A percentile compares a stretch with the other conserved stretches of the same genome.
Conservation (phyloP, 2,329 filamentous ascomycete genomes). For the Diplodia mutila region DNA sequence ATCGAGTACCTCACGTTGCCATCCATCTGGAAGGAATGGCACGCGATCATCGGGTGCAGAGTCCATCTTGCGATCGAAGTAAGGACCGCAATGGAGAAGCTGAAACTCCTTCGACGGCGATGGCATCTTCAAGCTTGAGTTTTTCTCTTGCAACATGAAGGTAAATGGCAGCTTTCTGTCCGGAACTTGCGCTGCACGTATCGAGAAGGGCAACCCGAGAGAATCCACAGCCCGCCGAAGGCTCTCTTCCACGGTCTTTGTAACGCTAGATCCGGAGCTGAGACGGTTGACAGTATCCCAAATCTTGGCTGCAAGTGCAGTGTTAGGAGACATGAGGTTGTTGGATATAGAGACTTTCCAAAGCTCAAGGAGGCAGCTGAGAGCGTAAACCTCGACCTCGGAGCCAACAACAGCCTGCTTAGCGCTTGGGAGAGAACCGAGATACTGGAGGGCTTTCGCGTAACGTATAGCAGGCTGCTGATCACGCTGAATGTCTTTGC, state of each 20-base stretch:
- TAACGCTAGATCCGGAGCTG: conserved; percentile 43
- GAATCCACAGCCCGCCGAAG: conserved; percentile 44
- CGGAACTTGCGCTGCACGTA: conserved; percentile 36
- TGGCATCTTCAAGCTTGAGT: conserved; percentile 42
- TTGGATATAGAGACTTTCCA: conserved; percentile 43
- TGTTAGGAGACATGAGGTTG: conserved; percentile 38
- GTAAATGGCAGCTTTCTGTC: conserved; percentile 52
- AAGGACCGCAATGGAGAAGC: conserved; percentile 69
- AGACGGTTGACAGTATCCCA: conserved; percentile 51
- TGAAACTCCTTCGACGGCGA: conserved; percentile 63
- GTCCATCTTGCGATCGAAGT: conserved; percentile 75
- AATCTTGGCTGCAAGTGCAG: conserved; percentile 51
- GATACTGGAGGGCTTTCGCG: conserved; percentile 54
- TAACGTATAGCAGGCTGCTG: conserved; percentile 51
- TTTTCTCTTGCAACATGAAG: conserved; percentile 31
- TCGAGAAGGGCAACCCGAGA: conserved; percentile 42
- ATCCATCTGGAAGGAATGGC: conserved; percentile 73
- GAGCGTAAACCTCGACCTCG: conserved; percentile 54
- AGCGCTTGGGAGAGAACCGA: conserved; percentile 47
- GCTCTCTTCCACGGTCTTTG: conserved; percentile 46
- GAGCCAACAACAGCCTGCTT: conserved; percentile 47
- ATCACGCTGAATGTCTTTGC: conserved; percentile 52
- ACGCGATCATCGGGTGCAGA: conserved; percentile 70
- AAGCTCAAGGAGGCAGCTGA: conserved; percentile 54
- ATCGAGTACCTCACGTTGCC: conserved; percentile 75